Conservation (phyloP, 495 filamentous ascomycete species). For the Neurospora sp. region DNA sequence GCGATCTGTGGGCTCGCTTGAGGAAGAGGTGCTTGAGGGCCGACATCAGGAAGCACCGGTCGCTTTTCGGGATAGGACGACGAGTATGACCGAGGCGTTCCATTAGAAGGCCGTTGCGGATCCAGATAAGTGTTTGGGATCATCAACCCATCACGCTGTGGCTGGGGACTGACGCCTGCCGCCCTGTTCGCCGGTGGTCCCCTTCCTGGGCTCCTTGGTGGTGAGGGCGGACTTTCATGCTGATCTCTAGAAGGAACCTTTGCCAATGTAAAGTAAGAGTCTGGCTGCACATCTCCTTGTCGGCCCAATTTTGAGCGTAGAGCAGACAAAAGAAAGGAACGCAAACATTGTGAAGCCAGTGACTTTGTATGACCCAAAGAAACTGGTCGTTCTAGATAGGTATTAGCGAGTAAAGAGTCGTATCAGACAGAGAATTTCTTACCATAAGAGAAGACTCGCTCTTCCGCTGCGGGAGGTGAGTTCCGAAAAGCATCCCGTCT, state of each 20-base stretch:
- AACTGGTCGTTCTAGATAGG: conserved; percentile 10
- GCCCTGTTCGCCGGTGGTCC: background rate
- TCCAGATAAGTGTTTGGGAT: conserved; percentile 19
- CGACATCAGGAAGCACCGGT: conserved; percentile 7
- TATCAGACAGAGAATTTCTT: background rate
- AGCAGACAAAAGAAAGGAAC: conserved; percentile 12
- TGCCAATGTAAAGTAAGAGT: background rate
- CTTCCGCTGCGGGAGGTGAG: conserved; percentile 1
- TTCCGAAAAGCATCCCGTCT: conserved; percentile 5
- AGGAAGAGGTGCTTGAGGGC: background rate
- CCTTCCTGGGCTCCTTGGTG: background rate
- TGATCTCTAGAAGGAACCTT: background rate
- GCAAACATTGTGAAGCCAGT: conserved; percentile 21
- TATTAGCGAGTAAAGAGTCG: background rate
- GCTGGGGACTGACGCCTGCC: background rate
- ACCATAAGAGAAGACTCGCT: conserved; percentile 4
- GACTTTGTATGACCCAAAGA: conserved; percentile 24
- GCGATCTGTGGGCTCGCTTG: conserved; percentile 10
- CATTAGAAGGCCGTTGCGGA: conserved; percentile 14
- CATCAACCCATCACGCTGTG: background rate
- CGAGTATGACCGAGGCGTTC: conserved; percentile 25
- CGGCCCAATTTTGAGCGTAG: conserved; percentile 4
- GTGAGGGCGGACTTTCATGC: background rate
- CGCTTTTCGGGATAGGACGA: conserved; percentile 30
- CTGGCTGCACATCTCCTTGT: background rate